Base-by-base conservation (phyloP, 75 land plant species). In the Pseudotsuga menziesii region DNA sequence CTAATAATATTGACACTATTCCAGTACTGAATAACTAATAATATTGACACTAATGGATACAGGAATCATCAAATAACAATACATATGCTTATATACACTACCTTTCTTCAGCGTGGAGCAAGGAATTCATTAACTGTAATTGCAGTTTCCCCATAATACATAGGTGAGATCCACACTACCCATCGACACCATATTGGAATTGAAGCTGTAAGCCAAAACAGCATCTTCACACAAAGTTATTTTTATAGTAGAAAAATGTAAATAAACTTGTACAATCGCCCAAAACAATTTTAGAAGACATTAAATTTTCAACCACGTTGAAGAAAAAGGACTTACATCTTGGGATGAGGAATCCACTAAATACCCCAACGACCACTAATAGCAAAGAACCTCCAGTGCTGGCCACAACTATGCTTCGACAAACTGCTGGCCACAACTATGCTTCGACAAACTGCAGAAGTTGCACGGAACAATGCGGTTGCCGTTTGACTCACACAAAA, bases 281-380 rank as follows among this genome's bases (percentile, higher is more conserved):
- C 62, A 61, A 61, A 12, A 5, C 23, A 61, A 8, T 61, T 8
- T 8, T 61, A 23, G 0, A 20, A 14, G 62, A 14, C 2, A 20
- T 4, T 20, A 14, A 61, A 61, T 27, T 5, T 73, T 52, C 27
- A 73, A 54, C 3, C 57, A 73, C 41, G n/a, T 23, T 54, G 17
- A n/a, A n/a, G n/a, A n/a, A n/a, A n/a, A n/a, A n/a, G 20, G n/a
- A 76, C 35, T 80, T 27, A 84, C 85, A 61, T 59, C 79, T 64
- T 27, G 93, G 86, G 57, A 91, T 44, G 70, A 93, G 79, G 81
- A 89, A 93, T 12, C 96, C 96, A 5, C 93, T 87, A 70, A 91
- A 76, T 35, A 86, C 15, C 29, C 83, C 57, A 23, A 88, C 57
- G 22, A 87, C 26, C n/a, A 93, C 35, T 16, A 89, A 15, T 1